These are phyloP conservation scores for Penicillium samsonianum DNA, from an alignment of 495 filamentous ascomycete genomes.

Conservation along the genomic window DNA sequence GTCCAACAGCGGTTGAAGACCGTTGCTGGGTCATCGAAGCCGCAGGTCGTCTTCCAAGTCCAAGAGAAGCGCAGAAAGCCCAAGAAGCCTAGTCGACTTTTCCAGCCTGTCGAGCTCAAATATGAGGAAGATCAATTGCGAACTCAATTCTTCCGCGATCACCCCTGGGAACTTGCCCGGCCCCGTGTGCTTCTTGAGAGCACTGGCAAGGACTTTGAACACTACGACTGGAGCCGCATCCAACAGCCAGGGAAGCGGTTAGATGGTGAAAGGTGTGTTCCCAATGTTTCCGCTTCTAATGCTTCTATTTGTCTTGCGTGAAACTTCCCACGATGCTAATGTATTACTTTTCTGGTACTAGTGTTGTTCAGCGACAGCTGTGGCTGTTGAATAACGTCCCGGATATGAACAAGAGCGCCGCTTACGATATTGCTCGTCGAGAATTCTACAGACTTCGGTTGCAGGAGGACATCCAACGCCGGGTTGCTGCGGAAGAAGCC, in stretches of 20 bases:
- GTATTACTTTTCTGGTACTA: slow-evolving; percentile 33
- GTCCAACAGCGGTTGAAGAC: slow-evolving; percentile 50
- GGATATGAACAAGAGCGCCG: slow-evolving; percentile 58
- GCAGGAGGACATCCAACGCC: slow-evolving; percentile 76
- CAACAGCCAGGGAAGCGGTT: slow-evolving; percentile 75
- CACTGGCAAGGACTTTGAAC: slow-evolving; percentile 75
- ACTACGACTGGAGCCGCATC: slow-evolving; percentile 79
- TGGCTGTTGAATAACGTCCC: slow-evolving; percentile 72
- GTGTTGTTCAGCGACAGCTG: slow-evolving; percentile 90
- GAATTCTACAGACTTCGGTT: slow-evolving; percentile 89
- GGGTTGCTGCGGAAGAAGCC: slow-evolving; percentile 88
- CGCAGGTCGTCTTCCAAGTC: slow-evolving; percentile 42
- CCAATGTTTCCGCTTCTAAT: background rate
- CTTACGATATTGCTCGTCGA: slow-evolving; percentile 86
- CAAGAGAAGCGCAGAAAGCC: slow-evolving; percentile 44
- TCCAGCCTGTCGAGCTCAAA: slow-evolving; percentile 71
- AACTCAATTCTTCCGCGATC: slow-evolving; percentile 80
- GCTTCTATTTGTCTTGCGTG: background rate
- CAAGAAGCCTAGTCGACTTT: slow-evolving; percentile 71
- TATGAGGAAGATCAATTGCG: slow-evolving; percentile 88
- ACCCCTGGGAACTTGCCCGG: slow-evolving; percentile 95
- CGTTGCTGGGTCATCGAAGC: slow-evolving; percentile 30
- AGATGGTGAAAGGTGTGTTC: slow-evolving; percentile 79
- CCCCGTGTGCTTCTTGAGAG: slow-evolving; percentile 82
- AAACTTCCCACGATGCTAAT: slow-evolving; percentile 22